phyloP scores from a whole-genome alignment of 1,139 yeast genomes.

The Pichia sp. region DNA sequence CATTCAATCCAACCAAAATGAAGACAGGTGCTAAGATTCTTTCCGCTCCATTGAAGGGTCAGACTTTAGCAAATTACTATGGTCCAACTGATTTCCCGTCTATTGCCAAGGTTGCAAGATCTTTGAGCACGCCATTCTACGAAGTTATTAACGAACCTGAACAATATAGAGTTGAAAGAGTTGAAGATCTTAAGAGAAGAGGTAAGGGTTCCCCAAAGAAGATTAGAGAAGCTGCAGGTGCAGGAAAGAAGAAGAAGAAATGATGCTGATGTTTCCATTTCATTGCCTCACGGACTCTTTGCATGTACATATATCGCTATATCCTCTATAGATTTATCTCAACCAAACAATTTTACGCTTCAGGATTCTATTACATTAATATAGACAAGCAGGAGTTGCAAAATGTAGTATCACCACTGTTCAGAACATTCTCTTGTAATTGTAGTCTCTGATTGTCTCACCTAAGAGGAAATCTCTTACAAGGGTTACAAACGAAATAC shows the following conservation, averaged over 20 bases:
- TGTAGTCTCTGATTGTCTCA: constrained; percentile 22
- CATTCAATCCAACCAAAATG: constrained; percentile 58
- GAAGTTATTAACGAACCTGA: constrained; percentile 68
- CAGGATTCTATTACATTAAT: too few species aligned
- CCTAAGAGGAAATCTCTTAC: constrained; percentile 21
- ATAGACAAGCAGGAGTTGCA: too few species aligned
- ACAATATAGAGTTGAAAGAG: constrained; percentile 58
- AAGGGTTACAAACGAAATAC: constrained; percentile 16
- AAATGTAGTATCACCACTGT: too few species aligned
- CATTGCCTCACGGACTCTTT: neutral
- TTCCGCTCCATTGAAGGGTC: constrained; percentile 70
- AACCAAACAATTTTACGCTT: too few species aligned
- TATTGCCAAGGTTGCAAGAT: constrained; percentile 28
- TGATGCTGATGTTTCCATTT: neutral
- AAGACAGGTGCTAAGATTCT: constrained; percentile 78
- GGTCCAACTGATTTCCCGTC: constrained; percentile 69
- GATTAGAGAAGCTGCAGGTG: constrained; percentile 42
- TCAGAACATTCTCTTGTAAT: constrained; percentile 26
- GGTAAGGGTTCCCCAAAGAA: constrained; percentile 92
- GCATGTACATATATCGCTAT: constrained; percentile 1
- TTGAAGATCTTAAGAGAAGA: constrained; percentile 69
- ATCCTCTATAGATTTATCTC: neutral
- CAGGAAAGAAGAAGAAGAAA: constrained; percentile 31
- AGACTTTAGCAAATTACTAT: constrained; percentile 63
- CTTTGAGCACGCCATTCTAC: constrained; percentile 20